These are phyloP conservation scores for Ceratobasidium sp. DNA, from an alignment of 1,284 basidiomycete genomes.

Conservation along the genomic window DNA sequence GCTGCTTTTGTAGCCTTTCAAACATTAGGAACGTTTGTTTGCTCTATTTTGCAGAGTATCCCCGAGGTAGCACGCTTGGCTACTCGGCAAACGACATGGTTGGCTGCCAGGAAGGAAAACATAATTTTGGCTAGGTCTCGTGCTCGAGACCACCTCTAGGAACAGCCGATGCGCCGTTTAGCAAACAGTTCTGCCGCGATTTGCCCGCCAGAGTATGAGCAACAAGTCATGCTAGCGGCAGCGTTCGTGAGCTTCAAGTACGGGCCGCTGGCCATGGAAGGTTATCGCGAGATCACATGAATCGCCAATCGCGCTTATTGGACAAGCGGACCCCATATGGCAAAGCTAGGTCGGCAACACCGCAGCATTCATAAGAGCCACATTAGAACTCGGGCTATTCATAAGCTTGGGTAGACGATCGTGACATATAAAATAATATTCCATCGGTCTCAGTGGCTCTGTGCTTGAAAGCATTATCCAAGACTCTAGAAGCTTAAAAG, in stretches of 20 bases:
- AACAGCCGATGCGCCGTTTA: not conserved
- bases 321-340: not conserved
- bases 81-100: constrained; percentile 9
- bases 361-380: not conserved
- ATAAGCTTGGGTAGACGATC: not conserved
- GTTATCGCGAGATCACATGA: not conserved
- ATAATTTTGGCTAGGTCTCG: constrained; percentile 10
- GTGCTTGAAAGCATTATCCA: not conserved
- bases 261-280: not conserved
- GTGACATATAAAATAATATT: too few species aligned
- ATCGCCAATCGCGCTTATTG: not conserved
- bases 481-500: constrained; percentile 11
- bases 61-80: constrained; percentile 15
- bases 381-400: not conserved
- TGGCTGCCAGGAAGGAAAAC: not conserved
- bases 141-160: constrained; percentile 2
- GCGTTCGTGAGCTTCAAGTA: not conserved
- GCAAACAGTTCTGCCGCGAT: constrained; percentile 16
- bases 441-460: too few species aligned
- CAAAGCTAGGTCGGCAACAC: not conserved
- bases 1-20: constrained; percentile 7
- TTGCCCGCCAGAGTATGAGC: constrained; percentile 15
- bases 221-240: not conserved
- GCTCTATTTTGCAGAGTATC: constrained; percentile 5
- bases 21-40: not conserved